A percentile compares a stretch with the other conserved stretches of the same genome.
Evolutionary conservation across 2,329 filamentous ascomycete species (phyloP).

Genomic region (Nectriaceae sp.): DNA sequence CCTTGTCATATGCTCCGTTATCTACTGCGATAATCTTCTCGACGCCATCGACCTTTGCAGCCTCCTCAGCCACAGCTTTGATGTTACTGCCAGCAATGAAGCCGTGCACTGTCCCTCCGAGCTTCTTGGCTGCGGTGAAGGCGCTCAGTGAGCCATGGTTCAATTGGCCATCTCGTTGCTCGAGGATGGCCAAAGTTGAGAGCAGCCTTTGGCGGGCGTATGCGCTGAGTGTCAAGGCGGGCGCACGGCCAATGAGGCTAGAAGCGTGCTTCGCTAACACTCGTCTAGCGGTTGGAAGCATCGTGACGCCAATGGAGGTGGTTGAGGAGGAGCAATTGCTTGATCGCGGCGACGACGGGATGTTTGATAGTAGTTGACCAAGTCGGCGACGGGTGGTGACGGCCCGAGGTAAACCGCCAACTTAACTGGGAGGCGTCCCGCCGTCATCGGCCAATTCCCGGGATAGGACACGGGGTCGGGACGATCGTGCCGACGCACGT

Average conservation of each 20-base stretch:
- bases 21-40: slow-evolving; percentile 91
- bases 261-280: slow-evolving; percentile 27
- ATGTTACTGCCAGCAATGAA: slow-evolving; percentile 83
- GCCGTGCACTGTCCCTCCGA: slow-evolving; percentile 82
- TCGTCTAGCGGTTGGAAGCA: slow-evolving; percentile 35
- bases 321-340: slow-evolving; percentile 17
- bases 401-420: slow-evolving; percentile 39
- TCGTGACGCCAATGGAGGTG: slow-evolving; percentile 20
- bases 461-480: slow-evolving; percentile 14
- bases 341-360: slow-evolving; percentile 5
- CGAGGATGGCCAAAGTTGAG: slow-evolving; percentile 87
- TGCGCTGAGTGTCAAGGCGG: slow-evolving; percentile 28
- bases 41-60: slow-evolving; percentile 84
- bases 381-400: slow-evolving; percentile 37
- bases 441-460: slow-evolving; percentile 31
- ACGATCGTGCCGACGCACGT: background rate
- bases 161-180: slow-evolving; percentile 89
- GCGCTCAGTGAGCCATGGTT: slow-evolving; percentile 81
- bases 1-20: slow-evolving; percentile 90
- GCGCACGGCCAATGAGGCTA: slow-evolving; percentile 28
- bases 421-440: slow-evolving; percentile 14
- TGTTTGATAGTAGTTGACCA: background rate
- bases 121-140: slow-evolving; percentile 80
- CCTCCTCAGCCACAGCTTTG: slow-evolving; percentile 76
- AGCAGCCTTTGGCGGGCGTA: slow-evolving; percentile 56